Evolutionary conservation across 192 early-diverging fungal species (phyloP).

Genomic region (Geosiphon pyriformis): DNA sequence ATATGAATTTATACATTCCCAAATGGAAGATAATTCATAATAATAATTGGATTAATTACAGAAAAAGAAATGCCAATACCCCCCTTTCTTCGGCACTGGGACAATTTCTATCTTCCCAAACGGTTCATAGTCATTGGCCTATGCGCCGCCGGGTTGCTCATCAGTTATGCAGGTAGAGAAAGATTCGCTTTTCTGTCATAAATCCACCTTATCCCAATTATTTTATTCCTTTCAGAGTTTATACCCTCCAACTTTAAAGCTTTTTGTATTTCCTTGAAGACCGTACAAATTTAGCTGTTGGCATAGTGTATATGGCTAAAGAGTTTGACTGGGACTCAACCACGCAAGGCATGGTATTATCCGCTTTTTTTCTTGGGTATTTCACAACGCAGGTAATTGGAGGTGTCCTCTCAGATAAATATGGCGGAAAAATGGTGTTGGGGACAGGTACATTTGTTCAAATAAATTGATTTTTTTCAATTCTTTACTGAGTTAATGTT

Average conservation of each 20-base stretch:
- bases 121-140: conserved; percentile 15
- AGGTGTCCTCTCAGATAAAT: conserved; percentile 34
- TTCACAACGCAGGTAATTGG: conserved; percentile 33
- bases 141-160: neutral
- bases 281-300: conserved; percentile 37
- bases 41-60: neutral
- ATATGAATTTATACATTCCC: neutral
- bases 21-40: neutral
- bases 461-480: neutral
- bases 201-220: neutral
- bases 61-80: neutral
- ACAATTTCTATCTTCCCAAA: conserved; percentile 3
- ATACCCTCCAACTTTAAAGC: neutral
- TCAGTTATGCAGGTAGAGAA: conserved; percentile 17
- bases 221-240: neutral
- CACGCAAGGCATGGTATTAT: conserved; percentile 30
- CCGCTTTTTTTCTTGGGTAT: conserved; percentile 36
- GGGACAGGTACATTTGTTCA: conserved; percentile 25
- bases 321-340: conserved; percentile 29
- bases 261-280: conserved; percentile 15
- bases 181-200: neutral
- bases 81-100: neutral
- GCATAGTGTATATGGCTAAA: conserved; percentile 32
- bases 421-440: conserved; percentile 33
- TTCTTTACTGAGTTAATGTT: neutral